Percentiles rank a stretch among this genome's conserved stretches.
phyloP scores from a whole-genome alignment of 2,329 filamentous ascomycete genomes.

The Stagonosporopsis cucurbitacearum region DNA sequence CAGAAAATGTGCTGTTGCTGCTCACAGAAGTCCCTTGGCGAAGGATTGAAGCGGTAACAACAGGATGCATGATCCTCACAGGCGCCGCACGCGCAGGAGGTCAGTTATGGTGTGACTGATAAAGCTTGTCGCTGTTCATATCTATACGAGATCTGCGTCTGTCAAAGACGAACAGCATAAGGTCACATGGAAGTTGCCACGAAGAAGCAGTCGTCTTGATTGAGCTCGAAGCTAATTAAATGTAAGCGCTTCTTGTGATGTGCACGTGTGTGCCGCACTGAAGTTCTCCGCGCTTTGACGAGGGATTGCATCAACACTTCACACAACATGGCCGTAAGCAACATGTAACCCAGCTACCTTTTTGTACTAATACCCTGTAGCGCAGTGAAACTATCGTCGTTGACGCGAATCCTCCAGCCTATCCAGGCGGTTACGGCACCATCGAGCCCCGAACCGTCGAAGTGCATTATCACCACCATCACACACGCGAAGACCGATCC shows the following conservation, averaged over 20 bases:
- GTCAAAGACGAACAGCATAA: background rate
- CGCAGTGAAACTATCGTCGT: constrained; percentile 17
- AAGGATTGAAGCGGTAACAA: constrained; percentile 6
- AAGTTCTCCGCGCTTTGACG: background rate
- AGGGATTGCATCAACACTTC: background rate
- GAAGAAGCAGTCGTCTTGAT: background rate
- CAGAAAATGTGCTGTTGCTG: constrained; percentile 3
- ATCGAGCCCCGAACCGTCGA: constrained; percentile 19
- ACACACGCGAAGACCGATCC: constrained; percentile 16
- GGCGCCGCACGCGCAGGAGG: background rate
- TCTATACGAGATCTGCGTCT: background rate
- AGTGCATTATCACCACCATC: constrained; percentile 31
- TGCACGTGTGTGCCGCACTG: background rate
- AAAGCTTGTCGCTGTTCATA: background rate
- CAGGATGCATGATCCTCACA: constrained; percentile 1
- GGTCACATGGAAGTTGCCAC: background rate
- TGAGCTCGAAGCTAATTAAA: background rate
- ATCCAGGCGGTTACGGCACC: constrained; percentile 30
- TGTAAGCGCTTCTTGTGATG: background rate
- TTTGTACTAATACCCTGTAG: constrained; percentile 1
- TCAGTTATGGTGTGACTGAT: background rate
- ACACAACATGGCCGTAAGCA: constrained; percentile 13
- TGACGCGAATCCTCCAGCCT: constrained; percentile 27
- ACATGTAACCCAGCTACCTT: background rate
- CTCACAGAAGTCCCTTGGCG: background rate